Evolutionary conservation across 2,329 filamentous ascomycete species (phyloP).

Genomic region (Alternaria novae-zelandiae): DNA sequence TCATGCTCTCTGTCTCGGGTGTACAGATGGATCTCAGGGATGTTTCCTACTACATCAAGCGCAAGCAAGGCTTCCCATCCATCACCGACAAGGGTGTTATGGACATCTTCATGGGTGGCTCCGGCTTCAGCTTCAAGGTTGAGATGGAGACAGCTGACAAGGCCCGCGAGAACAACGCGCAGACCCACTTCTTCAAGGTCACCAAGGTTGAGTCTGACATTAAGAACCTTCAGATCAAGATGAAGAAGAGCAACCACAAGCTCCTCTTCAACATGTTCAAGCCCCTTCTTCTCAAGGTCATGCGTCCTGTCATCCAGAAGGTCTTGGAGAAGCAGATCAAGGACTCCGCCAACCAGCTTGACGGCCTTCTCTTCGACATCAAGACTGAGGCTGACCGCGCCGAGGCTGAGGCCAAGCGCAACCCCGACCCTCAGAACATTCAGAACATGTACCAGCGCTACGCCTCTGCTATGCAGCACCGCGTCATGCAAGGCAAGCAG

Average conservation of each 20-base stretch:
- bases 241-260: slow-evolving; percentile 96
- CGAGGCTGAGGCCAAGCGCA: slow-evolving; percentile 66
- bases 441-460: slow-evolving; percentile 90
- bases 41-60: slow-evolving; percentile 93
- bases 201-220: slow-evolving; percentile 86
- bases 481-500: slow-evolving; percentile 76
- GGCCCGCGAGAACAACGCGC: slow-evolving; percentile 57
- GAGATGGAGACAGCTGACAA: slow-evolving; percentile 82
- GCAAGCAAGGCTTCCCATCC: slow-evolving; percentile 89
- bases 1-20: slow-evolving; percentile 85
- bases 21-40: slow-evolving; percentile 83
- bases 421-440: slow-evolving; percentile 71
- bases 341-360: slow-evolving; percentile 77
- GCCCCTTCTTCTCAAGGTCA: slow-evolving; percentile 80
- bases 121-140: slow-evolving; percentile 90
- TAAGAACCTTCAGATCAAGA: slow-evolving; percentile 81
- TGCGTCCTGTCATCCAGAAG: slow-evolving; percentile 86
- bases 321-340: slow-evolving; percentile 88
- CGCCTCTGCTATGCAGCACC: slow-evolving; percentile 74
- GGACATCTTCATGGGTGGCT: slow-evolving; percentile 85
- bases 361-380: slow-evolving; percentile 75
- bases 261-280: slow-evolving; percentile 85
- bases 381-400: slow-evolving; percentile 83
- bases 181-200: slow-evolving; percentile 90
- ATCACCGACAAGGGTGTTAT: slow-evolving; percentile 87